Percentiles rank a stretch among this genome's conserved stretches.
Evolutionary conservation across 768 basidiomycete genomes (phyloP).

Genomic region (Boletus tomentosulus): DNA sequence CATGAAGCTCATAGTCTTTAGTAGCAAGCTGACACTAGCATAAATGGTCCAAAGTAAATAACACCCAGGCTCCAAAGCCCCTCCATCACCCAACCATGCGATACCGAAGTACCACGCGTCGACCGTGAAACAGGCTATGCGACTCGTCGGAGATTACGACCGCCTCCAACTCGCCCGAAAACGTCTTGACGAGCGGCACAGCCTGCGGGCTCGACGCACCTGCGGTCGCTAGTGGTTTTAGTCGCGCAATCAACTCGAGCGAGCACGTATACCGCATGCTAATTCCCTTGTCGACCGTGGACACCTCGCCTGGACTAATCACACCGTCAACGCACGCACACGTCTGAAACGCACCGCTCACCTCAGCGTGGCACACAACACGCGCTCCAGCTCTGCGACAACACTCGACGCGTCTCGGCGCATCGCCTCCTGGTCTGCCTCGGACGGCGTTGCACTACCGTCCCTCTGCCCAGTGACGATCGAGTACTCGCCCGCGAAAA

Average conservation of each 20-base stretch:
- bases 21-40: not conserved
- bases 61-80: too few relatives aligned
- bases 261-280: conserved; percentile 23
- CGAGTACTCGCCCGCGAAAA: conserved; percentile 27
- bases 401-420: conserved; percentile 15
- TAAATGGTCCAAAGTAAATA: not conserved
- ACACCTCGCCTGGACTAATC: conserved; percentile 18
- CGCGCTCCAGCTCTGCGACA: conserved; percentile 11
- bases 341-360: conserved; percentile 1
- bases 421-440: conserved; percentile 8
- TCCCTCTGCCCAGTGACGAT: conserved; percentile 11
- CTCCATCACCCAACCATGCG: conserved; percentile 40
- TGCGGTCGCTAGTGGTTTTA: conserved; percentile 5
- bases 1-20: not conserved
- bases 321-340: not conserved
- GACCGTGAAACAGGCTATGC: conserved; percentile 50
- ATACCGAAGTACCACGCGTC: conserved; percentile 51
- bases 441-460: not conserved
- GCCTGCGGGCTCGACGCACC: not conserved
- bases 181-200: conserved; percentile 31
- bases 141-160: conserved; percentile 49
- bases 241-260: conserved; percentile 19
- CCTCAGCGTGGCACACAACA: conserved; percentile 16
- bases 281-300: conserved; percentile 18
- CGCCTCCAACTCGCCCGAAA: conserved; percentile 56